Evolutionary conservation across 139 green algal genomes (phyloP).

Genomic region (Zygnema circumcarinatum): DNA sequence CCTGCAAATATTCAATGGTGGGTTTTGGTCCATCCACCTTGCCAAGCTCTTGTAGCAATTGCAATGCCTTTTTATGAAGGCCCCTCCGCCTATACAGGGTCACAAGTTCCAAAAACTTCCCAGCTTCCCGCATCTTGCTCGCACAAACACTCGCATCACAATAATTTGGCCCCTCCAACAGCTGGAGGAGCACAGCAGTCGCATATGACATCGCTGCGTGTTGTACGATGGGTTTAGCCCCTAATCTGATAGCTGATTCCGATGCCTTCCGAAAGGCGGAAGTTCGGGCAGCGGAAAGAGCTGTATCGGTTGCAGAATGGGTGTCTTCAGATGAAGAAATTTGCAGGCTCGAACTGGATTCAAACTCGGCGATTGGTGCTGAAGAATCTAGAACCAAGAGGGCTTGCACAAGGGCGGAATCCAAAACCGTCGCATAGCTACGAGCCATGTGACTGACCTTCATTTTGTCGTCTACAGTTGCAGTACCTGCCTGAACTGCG

Average conservation of each 20-base stretch:
- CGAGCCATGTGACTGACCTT: neutral
- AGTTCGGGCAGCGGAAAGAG: neutral
- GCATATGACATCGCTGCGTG: neutral
- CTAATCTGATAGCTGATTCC: neutral
- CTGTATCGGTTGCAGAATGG: neutral
- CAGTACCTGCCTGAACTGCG: neutral
- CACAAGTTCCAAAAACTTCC: constrained; percentile 85
- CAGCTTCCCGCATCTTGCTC: constrained; percentile 33
- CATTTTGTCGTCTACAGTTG: neutral
- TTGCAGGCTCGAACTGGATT: constrained; percentile 25
- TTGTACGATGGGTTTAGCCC: neutral
- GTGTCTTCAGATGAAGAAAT: neutral
- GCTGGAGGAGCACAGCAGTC: neutral
- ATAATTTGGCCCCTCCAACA: constrained; percentile 45
- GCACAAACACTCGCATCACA: constrained; percentile 39
- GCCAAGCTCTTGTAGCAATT: neutral
- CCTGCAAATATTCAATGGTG: neutral
- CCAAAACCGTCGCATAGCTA: constrained; percentile 65
- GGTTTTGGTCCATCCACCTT: neutral
- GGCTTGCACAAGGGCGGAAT: constrained; percentile 80
- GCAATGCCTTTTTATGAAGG: constrained; percentile 54
- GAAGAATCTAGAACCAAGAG: constrained; percentile 74
- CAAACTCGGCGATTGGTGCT: constrained; percentile 73
- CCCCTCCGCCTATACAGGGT: constrained; percentile 75
- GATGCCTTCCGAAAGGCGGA: neutral